Conservation (phyloP, 352 stramenopile species). For the Globisporangium solare region DNA sequence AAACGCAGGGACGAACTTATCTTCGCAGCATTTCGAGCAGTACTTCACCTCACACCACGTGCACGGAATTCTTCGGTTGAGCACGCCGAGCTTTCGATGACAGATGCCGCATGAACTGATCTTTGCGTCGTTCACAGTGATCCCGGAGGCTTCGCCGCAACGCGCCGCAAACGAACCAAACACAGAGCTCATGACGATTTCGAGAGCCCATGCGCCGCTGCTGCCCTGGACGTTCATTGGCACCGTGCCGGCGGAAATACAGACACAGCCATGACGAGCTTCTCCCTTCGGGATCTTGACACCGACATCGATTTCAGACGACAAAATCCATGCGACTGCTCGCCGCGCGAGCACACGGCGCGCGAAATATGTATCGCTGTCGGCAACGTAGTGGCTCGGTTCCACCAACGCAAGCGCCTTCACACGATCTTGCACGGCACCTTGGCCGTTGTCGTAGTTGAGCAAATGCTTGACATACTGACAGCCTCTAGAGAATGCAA, state of each 20-base stretch:
- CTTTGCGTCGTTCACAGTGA: slow-evolving; percentile 74
- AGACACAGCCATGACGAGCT: slow-evolving; percentile 70
- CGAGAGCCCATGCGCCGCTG: slow-evolving; percentile 71
- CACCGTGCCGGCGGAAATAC: slow-evolving; percentile 69
- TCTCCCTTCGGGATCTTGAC: slow-evolving; percentile 70
- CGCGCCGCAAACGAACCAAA: slow-evolving; percentile 78
- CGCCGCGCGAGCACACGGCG: slow-evolving; percentile 62
- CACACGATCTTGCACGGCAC: slow-evolving; percentile 76
- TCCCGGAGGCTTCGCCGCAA: slow-evolving; percentile 53
- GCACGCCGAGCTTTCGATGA: slow-evolving; percentile 72
- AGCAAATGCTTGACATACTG: slow-evolving; percentile 82
- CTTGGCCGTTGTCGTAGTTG: slow-evolving; percentile 71
- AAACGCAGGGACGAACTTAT: slow-evolving; percentile 80
- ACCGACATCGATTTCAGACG: slow-evolving; percentile 65
- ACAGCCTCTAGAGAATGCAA: slow-evolving; percentile 69
- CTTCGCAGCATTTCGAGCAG: slow-evolving; percentile 78
- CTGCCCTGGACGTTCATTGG: slow-evolving; percentile 60
- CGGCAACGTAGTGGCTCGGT: slow-evolving; percentile 72
- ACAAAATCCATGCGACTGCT: slow-evolving; percentile 71
- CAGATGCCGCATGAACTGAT: slow-evolving; percentile 75
- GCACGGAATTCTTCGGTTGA: slow-evolving; percentile 77
- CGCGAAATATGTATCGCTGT: slow-evolving; percentile 75
- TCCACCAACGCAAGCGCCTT: slow-evolving; percentile 79
- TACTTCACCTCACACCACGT: slow-evolving; percentile 86
- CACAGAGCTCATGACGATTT: slow-evolving; percentile 82